Percentiles rank a stretch among this genome's conserved stretches.
Conservation (phyloP, 441 rosid genomes). For the Populus hybrid region DNA sequence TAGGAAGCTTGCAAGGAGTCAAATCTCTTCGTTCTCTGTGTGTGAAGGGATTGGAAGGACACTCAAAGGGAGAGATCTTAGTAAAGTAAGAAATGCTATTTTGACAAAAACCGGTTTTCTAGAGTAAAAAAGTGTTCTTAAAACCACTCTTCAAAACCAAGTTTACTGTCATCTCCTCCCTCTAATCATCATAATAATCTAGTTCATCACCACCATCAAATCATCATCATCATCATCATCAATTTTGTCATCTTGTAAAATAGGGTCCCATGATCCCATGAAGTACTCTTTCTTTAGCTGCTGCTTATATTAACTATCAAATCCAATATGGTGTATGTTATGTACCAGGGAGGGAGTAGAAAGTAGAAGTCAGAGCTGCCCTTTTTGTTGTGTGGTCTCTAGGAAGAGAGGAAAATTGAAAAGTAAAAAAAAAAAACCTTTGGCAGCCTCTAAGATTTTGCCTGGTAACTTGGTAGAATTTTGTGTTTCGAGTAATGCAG, state of each 20-base stretch:
- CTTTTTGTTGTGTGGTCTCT: slow-evolving; percentile 24
- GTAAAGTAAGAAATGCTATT: slow-evolving; percentile 86
- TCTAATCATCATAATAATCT: not conserved
- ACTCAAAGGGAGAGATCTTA: slow-evolving; percentile 96
- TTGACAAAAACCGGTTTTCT: slow-evolving; percentile 91
- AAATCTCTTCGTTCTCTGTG: slow-evolving; percentile 83
- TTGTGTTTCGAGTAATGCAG: slow-evolving; percentile 28
- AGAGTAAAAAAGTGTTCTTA: slow-evolving; percentile 37
- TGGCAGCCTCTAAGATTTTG: slow-evolving; percentile 38
- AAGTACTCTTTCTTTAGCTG: slow-evolving; percentile 21
- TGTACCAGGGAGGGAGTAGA: slow-evolving; percentile 4
- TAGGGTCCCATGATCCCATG: slow-evolving; percentile 29
- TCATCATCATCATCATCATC: slow-evolving; percentile 28
- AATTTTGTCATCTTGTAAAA: slow-evolving; percentile 27
- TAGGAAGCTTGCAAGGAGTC: slow-evolving; percentile 72
- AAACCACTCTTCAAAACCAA: not conserved
- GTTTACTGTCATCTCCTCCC: not conserved
- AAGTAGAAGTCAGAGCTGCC: slow-evolving; percentile 28
- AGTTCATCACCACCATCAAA: not conserved
- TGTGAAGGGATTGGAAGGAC: slow-evolving; percentile 96
- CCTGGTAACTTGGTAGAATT: slow-evolving; percentile 26
- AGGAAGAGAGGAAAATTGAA: not conserved
- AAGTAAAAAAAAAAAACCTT: not conserved
- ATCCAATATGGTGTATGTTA: not conserved
- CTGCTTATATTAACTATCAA: not conserved